A percentile compares a stretch with the other conserved stretches of the same genome.
Conservation (phyloP, 352 stramenopile species). For the Pythium vanterpoolii region DNA sequence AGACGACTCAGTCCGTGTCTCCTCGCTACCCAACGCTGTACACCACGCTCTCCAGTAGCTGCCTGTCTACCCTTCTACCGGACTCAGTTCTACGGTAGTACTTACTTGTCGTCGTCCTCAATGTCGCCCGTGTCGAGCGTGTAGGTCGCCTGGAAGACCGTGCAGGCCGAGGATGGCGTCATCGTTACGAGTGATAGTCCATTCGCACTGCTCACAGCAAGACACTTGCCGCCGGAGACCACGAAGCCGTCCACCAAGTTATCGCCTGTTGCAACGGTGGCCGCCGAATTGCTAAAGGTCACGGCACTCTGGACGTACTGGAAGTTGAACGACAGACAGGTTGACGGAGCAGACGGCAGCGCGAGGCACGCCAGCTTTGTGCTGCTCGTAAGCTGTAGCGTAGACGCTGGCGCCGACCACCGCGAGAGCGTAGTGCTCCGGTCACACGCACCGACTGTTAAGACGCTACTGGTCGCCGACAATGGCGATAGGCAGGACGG, state of each 20-base stretch:
- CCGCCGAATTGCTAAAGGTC: slow-evolving; percentile 22
- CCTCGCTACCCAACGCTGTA: no score
- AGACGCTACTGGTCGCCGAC: slow-evolving; percentile 4
- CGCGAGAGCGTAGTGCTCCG: slow-evolving; percentile 2
- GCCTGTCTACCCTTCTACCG: not conserved
- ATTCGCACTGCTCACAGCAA: slow-evolving; percentile 17
- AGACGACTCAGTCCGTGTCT: no score
- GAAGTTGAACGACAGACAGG: slow-evolving; percentile 25
- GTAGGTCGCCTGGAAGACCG: slow-evolving; percentile 31
- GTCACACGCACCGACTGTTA: slow-evolving; percentile 21
- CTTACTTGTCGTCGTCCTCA: slow-evolving; percentile 20
- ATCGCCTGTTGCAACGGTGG: slow-evolving; percentile 22
- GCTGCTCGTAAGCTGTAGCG: slow-evolving; percentile 5
- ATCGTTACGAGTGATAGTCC: slow-evolving; percentile 18
- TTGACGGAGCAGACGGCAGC: slow-evolving; percentile 5
- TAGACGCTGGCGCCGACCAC: slow-evolving; percentile 12
- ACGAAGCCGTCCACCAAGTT: slow-evolving; percentile 29
- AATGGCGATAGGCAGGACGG: slow-evolving; percentile 16
- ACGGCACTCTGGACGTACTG: slow-evolving; percentile 25
- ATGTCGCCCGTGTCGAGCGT: slow-evolving; percentile 21
- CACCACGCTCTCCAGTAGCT: no score
- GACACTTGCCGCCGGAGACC: slow-evolving; percentile 22
- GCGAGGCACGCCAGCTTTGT: slow-evolving; percentile 17
- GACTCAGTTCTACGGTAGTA: not conserved
- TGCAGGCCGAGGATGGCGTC: slow-evolving; percentile 19